Percentiles rank a stretch among this genome's conserved stretches.
Conservation (phyloP, 305 asterid genomes). For the Lippia alba region DNA sequence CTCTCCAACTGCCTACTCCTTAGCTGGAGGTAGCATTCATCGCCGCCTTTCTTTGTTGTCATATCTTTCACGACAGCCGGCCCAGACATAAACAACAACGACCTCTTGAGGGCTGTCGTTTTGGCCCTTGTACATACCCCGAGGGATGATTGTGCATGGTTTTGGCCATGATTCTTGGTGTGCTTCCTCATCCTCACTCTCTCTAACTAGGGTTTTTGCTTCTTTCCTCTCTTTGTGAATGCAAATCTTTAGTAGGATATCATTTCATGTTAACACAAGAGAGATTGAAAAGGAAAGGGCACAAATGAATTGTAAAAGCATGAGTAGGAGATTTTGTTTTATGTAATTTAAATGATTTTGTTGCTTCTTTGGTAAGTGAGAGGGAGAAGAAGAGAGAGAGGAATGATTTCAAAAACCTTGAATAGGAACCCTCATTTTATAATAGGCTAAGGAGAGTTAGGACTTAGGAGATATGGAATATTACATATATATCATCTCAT, state of each 20-base stretch:
- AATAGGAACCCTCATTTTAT: conserved; percentile 6
- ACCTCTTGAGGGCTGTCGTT: conserved; percentile 8
- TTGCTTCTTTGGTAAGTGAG: too few species aligned
- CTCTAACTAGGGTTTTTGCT: not conserved
- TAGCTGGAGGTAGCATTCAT: conserved; percentile 25
- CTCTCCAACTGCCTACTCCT: conserved; percentile 15
- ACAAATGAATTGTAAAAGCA: not conserved
- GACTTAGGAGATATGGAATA: not conserved
- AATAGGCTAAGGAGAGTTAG: not conserved
- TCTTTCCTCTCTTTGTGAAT: not conserved
- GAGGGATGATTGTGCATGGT: not conserved
- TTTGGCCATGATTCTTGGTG: not conserved
- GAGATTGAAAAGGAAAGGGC: not conserved
- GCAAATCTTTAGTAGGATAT: not conserved
- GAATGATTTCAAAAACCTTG: not conserved
- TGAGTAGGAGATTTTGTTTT: too few species aligned
- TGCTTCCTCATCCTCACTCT: not conserved
- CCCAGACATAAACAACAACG: not conserved
- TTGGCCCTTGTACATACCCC: conserved; percentile 16
- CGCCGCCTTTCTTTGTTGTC: not conserved
- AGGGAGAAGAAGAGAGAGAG: not conserved
- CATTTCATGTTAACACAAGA: not conserved
- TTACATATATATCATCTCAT: not conserved
- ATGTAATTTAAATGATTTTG: too few species aligned
- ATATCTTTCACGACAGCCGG: not conserved